Base-by-base conservation (phyloP, 2,329 filamentous ascomycete genomes). In the Arthrobotrys sphaeroides region DNA sequence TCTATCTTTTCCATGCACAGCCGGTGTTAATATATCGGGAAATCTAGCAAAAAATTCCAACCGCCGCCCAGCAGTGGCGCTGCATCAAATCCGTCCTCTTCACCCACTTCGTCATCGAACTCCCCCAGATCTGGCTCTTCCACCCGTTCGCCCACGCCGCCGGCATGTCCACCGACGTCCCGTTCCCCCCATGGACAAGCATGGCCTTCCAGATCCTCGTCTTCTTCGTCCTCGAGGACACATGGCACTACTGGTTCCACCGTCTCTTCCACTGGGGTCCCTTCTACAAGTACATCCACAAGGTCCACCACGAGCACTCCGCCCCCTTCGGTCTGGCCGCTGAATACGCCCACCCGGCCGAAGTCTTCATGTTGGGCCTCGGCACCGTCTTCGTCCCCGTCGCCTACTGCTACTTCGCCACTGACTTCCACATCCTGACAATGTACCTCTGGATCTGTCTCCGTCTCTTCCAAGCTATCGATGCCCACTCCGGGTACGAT, bases 101-200 rank as follows among this genome's bases (percentile, higher is more conserved):
- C 81, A 94, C 90, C 82, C 95, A 99, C 84, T 96, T 98, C 84
- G 98, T 95, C 79, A 95, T 97, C 83, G 95, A 99, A 84, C 88
- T 99, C 38, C 95, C 95, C 77, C 95, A 98, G 84, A 98, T 98
- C 83, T 98, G 94, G 94, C 88, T 98, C 80, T 99, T 99, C 88
- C 95, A 99, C 86, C 95, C 95, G 28, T 89, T 97, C 86, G 94
- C 94, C 72, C 92, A 94, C 82, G 96, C 89, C 84, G 94, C 93
- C 82, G 95, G 95, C 80, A 90, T 99, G 84, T 87, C 90, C 73
- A 97, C 92, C 78, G 88, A 89, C 77, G 92, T 97, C 55, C 95
- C 94, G 7, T 99, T 99, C 86, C 95, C 95, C 33, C 86, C 91
- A 10, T 80, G 90, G 79, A 91, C 87, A 84, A 97, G 90, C 81